phyloP scores from a whole-genome alignment of 257 asterid species.

The Petrea volubilis region DNA sequence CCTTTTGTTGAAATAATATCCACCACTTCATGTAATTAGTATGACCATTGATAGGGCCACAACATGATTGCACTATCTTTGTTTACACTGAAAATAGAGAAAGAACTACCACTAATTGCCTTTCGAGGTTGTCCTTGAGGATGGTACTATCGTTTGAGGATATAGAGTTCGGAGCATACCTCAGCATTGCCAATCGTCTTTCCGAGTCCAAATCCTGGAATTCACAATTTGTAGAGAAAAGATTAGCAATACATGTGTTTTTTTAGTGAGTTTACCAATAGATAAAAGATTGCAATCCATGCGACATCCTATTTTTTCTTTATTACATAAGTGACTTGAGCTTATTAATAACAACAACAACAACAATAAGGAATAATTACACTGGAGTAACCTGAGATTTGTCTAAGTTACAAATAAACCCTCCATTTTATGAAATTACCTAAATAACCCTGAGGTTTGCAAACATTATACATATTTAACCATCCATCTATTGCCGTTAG shows the following conservation, averaged over 20 bases:
- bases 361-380: no score
- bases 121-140: neutral
- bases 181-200: neutral
- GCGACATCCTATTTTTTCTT: no score
- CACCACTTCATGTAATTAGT: neutral
- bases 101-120: neutral
- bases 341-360: no score
- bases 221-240: neutral
- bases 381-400: no score
- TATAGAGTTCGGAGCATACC: neutral
- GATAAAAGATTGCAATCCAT: neutral
- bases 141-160: neutral
- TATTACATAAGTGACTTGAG: no score
- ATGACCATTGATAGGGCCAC: neutral
- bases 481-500: no score
- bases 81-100: neutral
- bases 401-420: no score
- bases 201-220: neutral
- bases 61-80: neutral
- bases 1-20: no score
- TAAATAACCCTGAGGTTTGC: no score
- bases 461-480: no score
- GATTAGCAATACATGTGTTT: neutral
- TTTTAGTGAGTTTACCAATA: neutral
- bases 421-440: no score